phyloP scores from a whole-genome alignment of 2,329 filamentous ascomycete genomes.

The Curvularia eragrostidis region DNA sequence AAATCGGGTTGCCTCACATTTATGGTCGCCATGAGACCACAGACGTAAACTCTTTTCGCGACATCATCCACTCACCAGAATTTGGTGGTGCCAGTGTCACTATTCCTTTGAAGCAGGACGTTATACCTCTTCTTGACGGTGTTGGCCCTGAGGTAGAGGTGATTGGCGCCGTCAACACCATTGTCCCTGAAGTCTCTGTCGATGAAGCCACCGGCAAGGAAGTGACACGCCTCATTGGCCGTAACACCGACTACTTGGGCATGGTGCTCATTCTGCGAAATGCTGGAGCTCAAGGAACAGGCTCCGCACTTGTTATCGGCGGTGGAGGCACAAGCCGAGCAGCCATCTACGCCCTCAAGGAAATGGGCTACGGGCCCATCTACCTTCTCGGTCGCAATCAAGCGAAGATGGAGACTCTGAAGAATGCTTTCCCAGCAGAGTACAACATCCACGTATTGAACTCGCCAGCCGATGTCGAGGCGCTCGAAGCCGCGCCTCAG shows the following conservation, averaged over 20 bases:
- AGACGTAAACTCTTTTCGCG: constrained; percentile 62
- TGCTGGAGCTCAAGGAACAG: constrained; percentile 59
- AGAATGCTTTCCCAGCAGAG: constrained; percentile 72
- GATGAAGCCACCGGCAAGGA: constrained; percentile 51
- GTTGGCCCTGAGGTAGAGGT: constrained; percentile 77
- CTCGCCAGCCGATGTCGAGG: constrained; percentile 58
- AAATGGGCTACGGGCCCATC: constrained; percentile 83
- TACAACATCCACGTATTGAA: constrained; percentile 69
- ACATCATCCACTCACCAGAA: constrained; percentile 70
- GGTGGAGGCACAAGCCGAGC: constrained; percentile 91
- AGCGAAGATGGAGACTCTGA: constrained; percentile 71
- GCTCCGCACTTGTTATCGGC: constrained; percentile 80
- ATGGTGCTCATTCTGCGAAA: constrained; percentile 81
- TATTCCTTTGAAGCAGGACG: constrained; percentile 90
- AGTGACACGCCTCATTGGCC: constrained; percentile 69
- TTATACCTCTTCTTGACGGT: constrained; percentile 81
- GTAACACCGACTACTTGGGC: constrained; percentile 95
- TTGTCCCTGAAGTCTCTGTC: constrained; percentile 66
- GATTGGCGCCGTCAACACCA: constrained; percentile 95
- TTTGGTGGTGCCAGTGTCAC: constrained; percentile 97
- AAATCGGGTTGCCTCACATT: constrained; percentile 81
- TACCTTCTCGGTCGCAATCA: constrained; percentile 83
- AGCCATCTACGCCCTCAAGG: constrained; percentile 85
- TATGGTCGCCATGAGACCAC: constrained; percentile 81
- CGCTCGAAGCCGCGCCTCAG: constrained; percentile 59